Base-by-base conservation (phyloP, 2,329 filamentous ascomycete genomes). In the Fonsecaea erecta region DNA sequence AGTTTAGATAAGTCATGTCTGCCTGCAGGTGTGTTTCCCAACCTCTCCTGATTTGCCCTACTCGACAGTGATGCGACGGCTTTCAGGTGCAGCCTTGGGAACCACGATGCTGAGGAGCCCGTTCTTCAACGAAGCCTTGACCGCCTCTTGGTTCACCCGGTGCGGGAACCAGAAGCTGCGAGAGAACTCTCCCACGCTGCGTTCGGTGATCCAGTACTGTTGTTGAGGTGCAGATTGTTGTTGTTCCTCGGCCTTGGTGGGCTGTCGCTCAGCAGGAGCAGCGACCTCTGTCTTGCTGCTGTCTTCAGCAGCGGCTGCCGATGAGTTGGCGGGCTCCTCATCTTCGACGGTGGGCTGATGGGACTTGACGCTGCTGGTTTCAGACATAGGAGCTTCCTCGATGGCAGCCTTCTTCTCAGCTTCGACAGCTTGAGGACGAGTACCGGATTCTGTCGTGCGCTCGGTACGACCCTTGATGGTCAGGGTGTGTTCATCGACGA, bases 141-240 rank as follows among this genome's bases (percentile, higher is more conserved):
- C 86, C n/a, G 76, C 78, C 34, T 88, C 85, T 72, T 87, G 85
- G 68, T 87, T 81, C 57, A 88, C 82, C 34, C 82, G 78, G 1
- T 77, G 76, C 1, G 86, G 85, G 79, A 88, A 88, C 64, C 76
- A 79, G 76, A 88, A 88, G 54, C 79, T 80, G 71, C 86, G 82
- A 65, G 83, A 81, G 77, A 88, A 88, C 60, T 84, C 81, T 68
- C 86, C 86, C 12, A 86, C 78, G 0, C 80, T 82, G 70, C 86
- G 84, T 75, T 88, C 86, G 60, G 78, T 82, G 61, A 86, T 80
- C 86, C 85, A 88, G 78, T 84, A 88, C 68, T 80, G 82, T 56
- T 79, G 69, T 40, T 73, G 48, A 35, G 68, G 60, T n/a, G n/a
- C n/a, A n/a, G n/a, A n/a, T n/a, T n/a, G n/a, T 14, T n/a, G 43